Conservation (phyloP, 805 yeast species). For the Suhomyces faveliae region DNA sequence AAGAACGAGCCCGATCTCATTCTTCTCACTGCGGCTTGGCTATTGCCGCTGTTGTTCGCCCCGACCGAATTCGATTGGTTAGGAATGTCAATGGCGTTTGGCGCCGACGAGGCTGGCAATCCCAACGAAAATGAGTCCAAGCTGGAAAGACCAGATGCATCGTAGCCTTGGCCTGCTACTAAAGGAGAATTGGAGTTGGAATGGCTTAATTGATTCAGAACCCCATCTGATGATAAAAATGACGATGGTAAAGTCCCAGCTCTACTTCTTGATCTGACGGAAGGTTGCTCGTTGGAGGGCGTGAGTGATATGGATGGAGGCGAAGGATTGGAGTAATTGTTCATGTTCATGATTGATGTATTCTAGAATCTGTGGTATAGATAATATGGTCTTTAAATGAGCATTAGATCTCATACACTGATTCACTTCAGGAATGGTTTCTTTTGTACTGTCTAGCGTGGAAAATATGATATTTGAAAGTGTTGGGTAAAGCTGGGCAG, state of each 20-base stretch:
- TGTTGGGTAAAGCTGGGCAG: background rate
- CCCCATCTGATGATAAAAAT: constrained; percentile 25
- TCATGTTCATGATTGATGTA: constrained; percentile 6
- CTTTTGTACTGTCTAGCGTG: background rate
- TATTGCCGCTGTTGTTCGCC: constrained; percentile 17
- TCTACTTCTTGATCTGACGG: constrained; percentile 53
- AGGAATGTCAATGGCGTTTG: constrained; percentile 20
- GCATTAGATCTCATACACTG: constrained; percentile 1
- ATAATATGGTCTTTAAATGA: background rate
- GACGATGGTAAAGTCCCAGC: constrained; percentile 80
- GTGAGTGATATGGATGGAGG: constrained; percentile 34
- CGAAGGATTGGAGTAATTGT: constrained; percentile 18
- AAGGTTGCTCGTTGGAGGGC: constrained; percentile 20
- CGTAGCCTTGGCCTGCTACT: constrained; percentile 5
- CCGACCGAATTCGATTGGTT: constrained; percentile 13
- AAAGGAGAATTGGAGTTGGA: constrained; percentile 7
- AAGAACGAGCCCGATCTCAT: constrained; percentile 58
- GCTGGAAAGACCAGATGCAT: constrained; percentile 3
- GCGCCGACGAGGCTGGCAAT: constrained; percentile 10
- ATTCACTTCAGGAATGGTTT: background rate
- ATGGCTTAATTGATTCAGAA: constrained; percentile 9
- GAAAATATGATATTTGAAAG: no score
- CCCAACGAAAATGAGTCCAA: constrained; percentile 21
- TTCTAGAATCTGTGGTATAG: background rate
- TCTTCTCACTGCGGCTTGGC: constrained; percentile 28